Percentiles rank a stretch among this genome's conserved stretches.
Evolutionary conservation across 257 asterid species (phyloP).

Genomic region (Solanum pimpinellifolium): DNA sequence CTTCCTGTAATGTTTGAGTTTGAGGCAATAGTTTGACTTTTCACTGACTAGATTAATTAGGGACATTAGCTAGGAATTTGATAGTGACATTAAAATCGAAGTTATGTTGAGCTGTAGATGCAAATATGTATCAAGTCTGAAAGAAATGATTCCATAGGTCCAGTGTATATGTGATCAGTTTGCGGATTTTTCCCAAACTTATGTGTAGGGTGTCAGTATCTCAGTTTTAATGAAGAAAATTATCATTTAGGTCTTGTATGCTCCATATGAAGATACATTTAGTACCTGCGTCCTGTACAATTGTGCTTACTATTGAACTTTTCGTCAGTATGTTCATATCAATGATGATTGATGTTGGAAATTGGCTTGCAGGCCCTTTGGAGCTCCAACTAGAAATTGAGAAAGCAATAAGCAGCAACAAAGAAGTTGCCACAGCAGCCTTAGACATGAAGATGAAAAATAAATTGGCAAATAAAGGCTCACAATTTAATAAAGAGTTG

Average conservation of each 20-base stretch:
- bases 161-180: neutral
- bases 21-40: neutral
- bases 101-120: neutral
- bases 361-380: conserved; percentile 51
- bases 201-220: neutral
- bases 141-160: neutral
- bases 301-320: neutral
- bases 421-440: conserved; percentile 71
- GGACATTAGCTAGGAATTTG: neutral
- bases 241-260: neutral
- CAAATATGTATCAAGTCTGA: neutral
- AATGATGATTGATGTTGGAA: neutral
- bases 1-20: neutral
- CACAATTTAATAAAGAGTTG: conserved; percentile 70
- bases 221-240: neutral
- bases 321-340: neutral
- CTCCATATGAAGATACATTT: neutral
- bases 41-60: neutral
- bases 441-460: conserved; percentile 97
- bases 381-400: conserved; percentile 91
- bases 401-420: conserved; percentile 54
- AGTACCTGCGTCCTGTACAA: neutral
- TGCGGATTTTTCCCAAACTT: neutral
- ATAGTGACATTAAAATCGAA: neutral
- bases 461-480: conserved; percentile 66